phyloP scores from a whole-genome alignment of 2,329 filamentous ascomycete species.

The Penicillium thymicola region DNA sequence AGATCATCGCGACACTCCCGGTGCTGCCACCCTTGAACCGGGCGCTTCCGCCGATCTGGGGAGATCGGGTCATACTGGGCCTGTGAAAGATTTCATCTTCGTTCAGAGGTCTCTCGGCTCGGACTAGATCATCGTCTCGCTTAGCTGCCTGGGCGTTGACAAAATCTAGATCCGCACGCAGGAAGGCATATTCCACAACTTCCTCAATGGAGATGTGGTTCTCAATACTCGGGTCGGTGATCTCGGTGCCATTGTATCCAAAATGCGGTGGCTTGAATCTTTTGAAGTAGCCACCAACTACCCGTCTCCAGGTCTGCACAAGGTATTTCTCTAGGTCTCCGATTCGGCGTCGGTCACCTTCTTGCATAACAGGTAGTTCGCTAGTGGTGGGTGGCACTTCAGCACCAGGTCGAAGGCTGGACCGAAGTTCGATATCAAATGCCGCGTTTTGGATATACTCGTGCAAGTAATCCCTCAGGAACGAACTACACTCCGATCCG shows the following conservation, averaged over 20 bases:
- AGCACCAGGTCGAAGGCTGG: constrained; percentile 58
- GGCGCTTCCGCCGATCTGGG: constrained; percentile 65
- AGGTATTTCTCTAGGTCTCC: constrained; percentile 67
- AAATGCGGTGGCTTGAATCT: constrained; percentile 84
- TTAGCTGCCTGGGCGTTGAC: constrained; percentile 84
- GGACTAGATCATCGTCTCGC: constrained; percentile 66
- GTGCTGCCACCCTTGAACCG: constrained; percentile 94
- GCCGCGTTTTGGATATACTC: constrained; percentile 83
- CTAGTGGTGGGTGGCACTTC: constrained; percentile 17
- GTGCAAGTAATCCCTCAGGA: constrained; percentile 79
- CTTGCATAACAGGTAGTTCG: constrained; percentile 50
- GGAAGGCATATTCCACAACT: constrained; percentile 83
- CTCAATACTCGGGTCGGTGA: constrained; percentile 27
- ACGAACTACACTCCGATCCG: constrained; percentile 81
- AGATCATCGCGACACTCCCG: constrained; percentile 83
- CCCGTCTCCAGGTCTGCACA: constrained; percentile 72
- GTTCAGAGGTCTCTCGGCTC: constrained; percentile 76
- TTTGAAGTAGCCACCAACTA: constrained; percentile 90
- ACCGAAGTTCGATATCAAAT: constrained; percentile 70
- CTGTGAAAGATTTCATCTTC: constrained; percentile 76
- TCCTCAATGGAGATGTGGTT: constrained; percentile 45
- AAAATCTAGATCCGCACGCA: constrained; percentile 92
- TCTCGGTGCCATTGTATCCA: constrained; percentile 41
- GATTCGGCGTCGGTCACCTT: constrained; percentile 59
- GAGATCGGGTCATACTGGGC: constrained; percentile 47